A percentile compares a stretch with the other conserved stretches of the same genome.
phyloP scores from a whole-genome alignment of 2,329 filamentous ascomycete genomes.

The Calonectria leucothoes region DNA sequence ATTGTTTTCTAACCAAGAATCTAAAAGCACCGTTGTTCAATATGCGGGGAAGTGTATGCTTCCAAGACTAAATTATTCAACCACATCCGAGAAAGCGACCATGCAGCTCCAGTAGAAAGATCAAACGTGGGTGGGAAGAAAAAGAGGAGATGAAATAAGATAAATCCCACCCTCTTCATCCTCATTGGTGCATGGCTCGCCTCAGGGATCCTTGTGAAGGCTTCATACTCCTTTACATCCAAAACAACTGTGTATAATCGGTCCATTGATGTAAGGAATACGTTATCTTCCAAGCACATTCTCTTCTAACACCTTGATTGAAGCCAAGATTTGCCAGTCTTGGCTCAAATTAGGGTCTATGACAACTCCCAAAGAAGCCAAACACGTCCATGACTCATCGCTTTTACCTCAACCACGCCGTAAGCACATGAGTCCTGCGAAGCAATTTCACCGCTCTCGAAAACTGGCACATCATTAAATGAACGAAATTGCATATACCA shows the following conservation, averaged over 20 bases:
- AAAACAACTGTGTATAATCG: background rate
- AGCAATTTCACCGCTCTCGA: background rate
- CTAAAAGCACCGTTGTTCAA: constrained; percentile 54
- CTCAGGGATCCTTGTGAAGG: background rate
- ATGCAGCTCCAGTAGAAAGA: constrained; percentile 65
- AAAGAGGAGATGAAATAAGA: constrained; percentile 50
- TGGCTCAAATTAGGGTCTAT: too few species aligned
- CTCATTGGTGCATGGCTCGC: background rate
- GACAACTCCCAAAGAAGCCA: background rate
- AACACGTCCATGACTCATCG: too few species aligned
- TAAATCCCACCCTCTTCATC: background rate
- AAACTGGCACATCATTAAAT: background rate
- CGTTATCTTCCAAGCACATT: background rate
- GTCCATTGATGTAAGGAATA: background rate
- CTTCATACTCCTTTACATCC: background rate
- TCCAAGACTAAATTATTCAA: constrained; percentile 79
- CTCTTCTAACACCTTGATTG: too few species aligned
- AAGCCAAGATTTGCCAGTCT: too few species aligned
- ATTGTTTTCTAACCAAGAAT: background rate
- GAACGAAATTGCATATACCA: background rate
- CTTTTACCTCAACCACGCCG: too few species aligned
- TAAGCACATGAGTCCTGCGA: background rate
- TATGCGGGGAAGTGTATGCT: constrained; percentile 59
- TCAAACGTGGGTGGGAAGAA: constrained; percentile 45
- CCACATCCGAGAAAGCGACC: constrained; percentile 74